Conservation (phyloP, 2,329 filamentous ascomycete species). For the Botrytis fragariae region DNA sequence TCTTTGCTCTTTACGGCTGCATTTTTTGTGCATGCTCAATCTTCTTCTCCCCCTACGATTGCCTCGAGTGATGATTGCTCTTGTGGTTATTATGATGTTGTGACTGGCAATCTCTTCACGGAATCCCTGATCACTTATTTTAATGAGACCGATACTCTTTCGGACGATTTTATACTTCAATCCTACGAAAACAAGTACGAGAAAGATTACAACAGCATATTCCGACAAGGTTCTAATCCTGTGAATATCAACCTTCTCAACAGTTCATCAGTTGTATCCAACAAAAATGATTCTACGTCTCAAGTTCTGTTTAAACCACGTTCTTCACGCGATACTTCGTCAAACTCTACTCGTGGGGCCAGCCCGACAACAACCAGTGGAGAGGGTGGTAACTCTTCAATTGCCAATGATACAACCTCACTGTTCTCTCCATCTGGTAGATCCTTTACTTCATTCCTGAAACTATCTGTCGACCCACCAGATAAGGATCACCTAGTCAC, state of each 20-base stretch:
- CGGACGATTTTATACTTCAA: constrained; percentile 41
- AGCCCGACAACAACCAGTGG: no score
- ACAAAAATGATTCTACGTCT: not conserved
- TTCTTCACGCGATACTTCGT: not conserved
- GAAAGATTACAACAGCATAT: constrained; percentile 47
- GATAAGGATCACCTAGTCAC: constrained; percentile 38
- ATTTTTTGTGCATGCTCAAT: not conserved
- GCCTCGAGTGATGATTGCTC: constrained; percentile 39
- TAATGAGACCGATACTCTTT: constrained; percentile 45
- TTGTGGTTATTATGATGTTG: constrained; percentile 47
- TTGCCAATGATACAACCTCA: not conserved
- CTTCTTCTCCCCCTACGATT: not conserved
- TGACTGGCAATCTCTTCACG: constrained; percentile 43
- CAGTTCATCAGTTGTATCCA: not conserved
- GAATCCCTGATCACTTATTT: constrained; percentile 50
- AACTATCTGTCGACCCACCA: constrained; percentile 20
- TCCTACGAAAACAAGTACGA: constrained; percentile 46
- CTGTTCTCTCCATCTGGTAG: not conserved
- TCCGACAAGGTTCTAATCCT: constrained; percentile 44
- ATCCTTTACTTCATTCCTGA: constrained; percentile 10
- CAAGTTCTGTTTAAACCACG: not conserved
- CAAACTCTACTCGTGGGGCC: not conserved
- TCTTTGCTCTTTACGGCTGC: not conserved
- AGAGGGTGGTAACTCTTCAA: not conserved
- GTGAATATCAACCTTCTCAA: constrained; percentile 42